phyloP scores from a whole-genome alignment of 78 protist genomes.

The Dictyostelium purpureum region DNA sequence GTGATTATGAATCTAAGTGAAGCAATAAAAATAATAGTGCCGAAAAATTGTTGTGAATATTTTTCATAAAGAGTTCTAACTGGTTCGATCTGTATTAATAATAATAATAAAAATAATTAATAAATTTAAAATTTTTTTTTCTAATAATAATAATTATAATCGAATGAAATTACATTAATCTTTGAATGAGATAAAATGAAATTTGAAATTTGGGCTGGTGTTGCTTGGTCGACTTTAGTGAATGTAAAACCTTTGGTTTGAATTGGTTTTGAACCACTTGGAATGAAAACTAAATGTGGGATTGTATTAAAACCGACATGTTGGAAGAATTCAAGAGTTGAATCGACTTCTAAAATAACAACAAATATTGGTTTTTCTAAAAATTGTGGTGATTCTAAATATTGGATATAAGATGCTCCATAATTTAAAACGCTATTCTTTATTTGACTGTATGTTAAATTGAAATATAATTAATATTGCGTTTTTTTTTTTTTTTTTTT shows the following conservation, averaged over 20 bases:
- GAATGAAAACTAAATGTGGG: slow-evolving; percentile 37
- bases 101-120: background rate
- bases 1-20: slow-evolving; percentile 3
- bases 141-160: background rate
- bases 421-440: background rate
- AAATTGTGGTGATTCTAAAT: slow-evolving; percentile 15
- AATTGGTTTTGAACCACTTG: slow-evolving; percentile 17
- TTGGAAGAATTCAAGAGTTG: slow-evolving; percentile 17
- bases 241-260: background rate
- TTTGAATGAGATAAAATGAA: background rate
- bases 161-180: background rate
- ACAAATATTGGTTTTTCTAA: slow-evolving; percentile 37
- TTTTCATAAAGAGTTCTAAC: slow-evolving; percentile 30
- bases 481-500: background rate
- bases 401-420: background rate
- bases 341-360: slow-evolving; percentile 15
- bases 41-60: background rate
- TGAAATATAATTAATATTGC: background rate
- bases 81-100: slow-evolving; percentile 17
- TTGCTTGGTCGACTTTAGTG: background rate
- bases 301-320: slow-evolving; percentile 5
- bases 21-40: background rate
- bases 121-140: background rate
- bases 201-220: background rate
- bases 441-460: background rate